Percentiles rank a stretch among this genome's conserved stretches.
These are phyloP conservation scores for Alternaria atra DNA, from an alignment of 2,329 filamentous ascomycete species.

Conservation along the genomic window DNA sequence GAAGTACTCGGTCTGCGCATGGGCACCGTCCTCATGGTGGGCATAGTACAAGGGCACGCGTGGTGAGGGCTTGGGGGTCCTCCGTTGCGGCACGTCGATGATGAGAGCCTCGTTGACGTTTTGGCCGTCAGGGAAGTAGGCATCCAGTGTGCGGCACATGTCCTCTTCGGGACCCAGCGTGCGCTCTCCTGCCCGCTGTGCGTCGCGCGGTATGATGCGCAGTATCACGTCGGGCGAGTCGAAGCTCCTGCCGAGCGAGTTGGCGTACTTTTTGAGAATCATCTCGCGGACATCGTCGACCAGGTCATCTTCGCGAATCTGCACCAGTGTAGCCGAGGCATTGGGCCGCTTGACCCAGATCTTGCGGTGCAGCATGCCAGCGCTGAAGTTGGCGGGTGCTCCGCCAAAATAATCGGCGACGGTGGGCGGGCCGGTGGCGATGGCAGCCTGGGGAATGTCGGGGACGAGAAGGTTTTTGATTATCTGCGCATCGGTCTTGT, in stretches of 20 bases:
- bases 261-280: slow-evolving; percentile 91
- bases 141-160: slow-evolving; percentile 79
- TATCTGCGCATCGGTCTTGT: slow-evolving; percentile 52
- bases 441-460: slow-evolving; percentile 34
- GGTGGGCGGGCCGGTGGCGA: slow-evolving; percentile 36
- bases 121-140: slow-evolving; percentile 87
- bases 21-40: slow-evolving; percentile 68
- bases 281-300: slow-evolving; percentile 94
- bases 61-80: slow-evolving; percentile 84
- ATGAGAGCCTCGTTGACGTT: slow-evolving; percentile 86
- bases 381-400: slow-evolving; percentile 39
- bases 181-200: slow-evolving; percentile 65
- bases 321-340: slow-evolving; percentile 86
- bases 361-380: slow-evolving; percentile 69
- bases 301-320: slow-evolving; percentile 85
- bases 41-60: slow-evolving; percentile 64
- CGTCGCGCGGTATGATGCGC: slow-evolving; percentile 76
- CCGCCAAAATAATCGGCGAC: slow-evolving; percentile 54
- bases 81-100: slow-evolving; percentile 82
- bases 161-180: slow-evolving; percentile 85
- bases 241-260: slow-evolving; percentile 86
- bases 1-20: slow-evolving; percentile 83
- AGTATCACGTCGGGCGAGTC: slow-evolving; percentile 90
- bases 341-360: slow-evolving; percentile 93
- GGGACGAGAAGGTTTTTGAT: slow-evolving; percentile 65